These are phyloP conservation scores for Boletus rufocinnamomeus DNA, from an alignment of 768 basidiomycete genomes.

Conservation along the genomic window DNA sequence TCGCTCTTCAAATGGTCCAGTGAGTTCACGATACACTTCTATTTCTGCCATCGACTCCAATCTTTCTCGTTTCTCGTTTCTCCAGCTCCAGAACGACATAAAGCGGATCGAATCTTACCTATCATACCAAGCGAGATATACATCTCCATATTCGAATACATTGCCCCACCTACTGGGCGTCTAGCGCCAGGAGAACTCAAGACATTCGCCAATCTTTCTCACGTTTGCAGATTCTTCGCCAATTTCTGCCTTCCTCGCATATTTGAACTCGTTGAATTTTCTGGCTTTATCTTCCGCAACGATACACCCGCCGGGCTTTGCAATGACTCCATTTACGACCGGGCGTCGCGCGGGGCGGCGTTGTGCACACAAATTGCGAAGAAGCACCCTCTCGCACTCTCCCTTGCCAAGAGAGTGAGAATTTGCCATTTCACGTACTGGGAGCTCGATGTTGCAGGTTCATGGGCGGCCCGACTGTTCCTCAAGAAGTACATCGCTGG, in stretches of 20 bases:
- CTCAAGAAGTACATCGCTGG: background rate
- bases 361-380: background rate
- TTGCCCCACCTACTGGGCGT: constrained; percentile 22
- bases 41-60: background rate
- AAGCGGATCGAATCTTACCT: constrained; percentile 14
- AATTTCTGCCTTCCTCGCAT: constrained; percentile 41
- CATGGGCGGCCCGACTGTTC: too few species aligned
- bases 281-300: constrained; percentile 23
- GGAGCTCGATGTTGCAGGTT: background rate
- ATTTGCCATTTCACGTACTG: constrained; percentile 16
- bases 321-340: background rate
- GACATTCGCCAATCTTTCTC: constrained; percentile 33
- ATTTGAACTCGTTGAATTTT: constrained; percentile 36
- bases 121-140: constrained; percentile 49
- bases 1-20: constrained; percentile 14
- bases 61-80: background rate
- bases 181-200: constrained; percentile 6
- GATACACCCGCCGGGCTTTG: background rate
- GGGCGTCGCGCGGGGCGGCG: background rate
- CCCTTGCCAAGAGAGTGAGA: constrained; percentile 35
- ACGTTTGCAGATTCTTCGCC: constrained; percentile 47
- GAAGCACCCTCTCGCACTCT: constrained; percentile 22
- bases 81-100: constrained; percentile 32
- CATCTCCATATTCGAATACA: constrained; percentile 39
- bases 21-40: background rate